Percentiles rank a stretch among this genome's conserved stretches.
Evolutionary conservation across 2,329 filamentous ascomycete species (phyloP).

Genomic region (Coniochaeta prunicola): DNA sequence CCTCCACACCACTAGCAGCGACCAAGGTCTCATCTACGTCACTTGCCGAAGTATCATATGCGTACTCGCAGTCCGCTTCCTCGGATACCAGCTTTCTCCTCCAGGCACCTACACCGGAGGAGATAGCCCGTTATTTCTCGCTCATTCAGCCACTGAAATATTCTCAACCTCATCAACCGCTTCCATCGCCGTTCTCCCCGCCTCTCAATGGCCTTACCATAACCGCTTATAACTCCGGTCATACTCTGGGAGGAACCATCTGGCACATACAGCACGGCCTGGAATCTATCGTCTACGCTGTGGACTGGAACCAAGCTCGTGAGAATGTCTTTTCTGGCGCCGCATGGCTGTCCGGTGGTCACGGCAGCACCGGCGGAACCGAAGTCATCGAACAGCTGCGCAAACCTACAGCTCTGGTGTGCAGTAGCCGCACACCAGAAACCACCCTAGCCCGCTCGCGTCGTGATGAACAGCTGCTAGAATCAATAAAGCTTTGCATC

Average conservation of each 20-base stretch:
- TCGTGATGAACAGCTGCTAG: conserved; percentile 77
- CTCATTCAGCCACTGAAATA: conserved; percentile 91
- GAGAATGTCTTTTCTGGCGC: conserved; percentile 93
- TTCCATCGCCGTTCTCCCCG: conserved; percentile 79
- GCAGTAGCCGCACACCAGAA: conserved; percentile 69
- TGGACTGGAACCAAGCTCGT: conserved; percentile 96
- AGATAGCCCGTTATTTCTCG: conserved; percentile 88
- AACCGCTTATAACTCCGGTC: conserved; percentile 93
- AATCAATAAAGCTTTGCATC: conserved; percentile 73
- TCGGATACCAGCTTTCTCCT: conserved; percentile 49
- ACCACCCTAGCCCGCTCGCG: conserved; percentile 65
- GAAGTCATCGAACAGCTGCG: conserved; percentile 91
- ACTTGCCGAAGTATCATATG: conserved; percentile 57
- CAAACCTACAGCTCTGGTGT: conserved; percentile 89
- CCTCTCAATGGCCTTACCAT: conserved; percentile 87
- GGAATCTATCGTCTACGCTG: conserved; percentile 94
- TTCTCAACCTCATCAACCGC: conserved; percentile 88
- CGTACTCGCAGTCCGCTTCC: conserved; percentile 43
- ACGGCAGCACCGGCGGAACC: conserved; percentile 63
- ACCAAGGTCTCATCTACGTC: conserved; percentile 70
- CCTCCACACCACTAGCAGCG: conserved; percentile 79
- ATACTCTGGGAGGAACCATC: conserved; percentile 93
- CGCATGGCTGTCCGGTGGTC: conserved; percentile 76
- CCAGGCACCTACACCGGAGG: conserved; percentile 70
- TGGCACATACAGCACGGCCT: conserved; percentile 98